phyloP scores from a whole-genome alignment of 2,329 filamentous ascomycete genomes.

The Teratosphaeria nubilosa region DNA sequence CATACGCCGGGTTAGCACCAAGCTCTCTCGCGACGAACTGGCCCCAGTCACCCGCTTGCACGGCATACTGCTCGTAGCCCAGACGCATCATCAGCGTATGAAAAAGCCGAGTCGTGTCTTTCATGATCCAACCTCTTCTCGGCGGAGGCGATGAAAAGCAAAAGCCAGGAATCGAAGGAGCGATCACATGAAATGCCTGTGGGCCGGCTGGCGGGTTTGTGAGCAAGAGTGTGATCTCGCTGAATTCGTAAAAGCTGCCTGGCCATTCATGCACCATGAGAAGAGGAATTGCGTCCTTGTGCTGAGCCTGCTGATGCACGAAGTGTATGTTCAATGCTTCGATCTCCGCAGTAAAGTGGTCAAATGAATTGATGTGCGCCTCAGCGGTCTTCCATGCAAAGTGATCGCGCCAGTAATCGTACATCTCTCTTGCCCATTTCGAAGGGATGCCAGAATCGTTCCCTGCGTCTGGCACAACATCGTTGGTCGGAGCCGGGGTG shows the following conservation, averaged over 20 bases:
- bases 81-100: slow-evolving; percentile 31
- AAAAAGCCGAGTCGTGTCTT: slow-evolving; percentile 30
- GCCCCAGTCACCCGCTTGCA: slow-evolving; percentile 34
- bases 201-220: slow-evolving; percentile 3
- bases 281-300: slow-evolving; percentile 31
- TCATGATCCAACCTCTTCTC: slow-evolving; percentile 24
- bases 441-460: slow-evolving; percentile 25
- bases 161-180: slow-evolving; percentile 48
- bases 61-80: slow-evolving; percentile 30
- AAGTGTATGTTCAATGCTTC: slow-evolving; percentile 30
- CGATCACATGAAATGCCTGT: slow-evolving; percentile 45
- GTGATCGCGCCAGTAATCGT: slow-evolving; percentile 25
- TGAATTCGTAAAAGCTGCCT: slow-evolving; percentile 37
- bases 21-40: slow-evolving; percentile 32
- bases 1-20: slow-evolving; percentile 18
- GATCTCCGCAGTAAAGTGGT: slow-evolving; percentile 28
- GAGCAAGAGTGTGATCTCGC: slow-evolving; percentile 28
- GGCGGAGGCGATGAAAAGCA: slow-evolving; percentile 35
- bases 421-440: slow-evolving; percentile 27
- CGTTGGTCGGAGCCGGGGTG: slow-evolving; percentile 22
- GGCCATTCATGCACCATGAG: slow-evolving; percentile 38
- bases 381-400: slow-evolving; percentile 27
- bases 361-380: slow-evolving; percentile 21
- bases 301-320: slow-evolving; percentile 25
- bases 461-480: slow-evolving; percentile 28